Conservation (phyloP, 306 rosid genomes). For the Vachellia collinsii region DNA sequence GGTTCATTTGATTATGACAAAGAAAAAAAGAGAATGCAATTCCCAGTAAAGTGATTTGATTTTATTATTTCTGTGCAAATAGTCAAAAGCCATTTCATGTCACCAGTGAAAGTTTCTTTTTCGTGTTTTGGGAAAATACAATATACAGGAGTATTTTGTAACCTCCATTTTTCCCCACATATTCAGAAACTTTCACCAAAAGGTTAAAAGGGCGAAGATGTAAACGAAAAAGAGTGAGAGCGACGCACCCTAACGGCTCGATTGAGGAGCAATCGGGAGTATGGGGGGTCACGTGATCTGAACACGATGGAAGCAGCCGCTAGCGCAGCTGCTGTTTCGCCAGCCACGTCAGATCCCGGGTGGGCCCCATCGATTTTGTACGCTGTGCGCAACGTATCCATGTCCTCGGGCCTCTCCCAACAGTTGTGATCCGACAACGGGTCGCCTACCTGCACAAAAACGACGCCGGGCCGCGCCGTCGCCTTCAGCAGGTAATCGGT, state of each 20-base stretch:
- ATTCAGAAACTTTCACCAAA: constrained; percentile 1
- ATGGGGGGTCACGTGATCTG: constrained; percentile 93
- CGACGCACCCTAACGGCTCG: constrained; percentile 95
- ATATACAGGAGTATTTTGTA: neutral
- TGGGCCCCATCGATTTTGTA: constrained; percentile 74
- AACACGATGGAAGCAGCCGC: constrained; percentile 99
- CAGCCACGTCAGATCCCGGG: constrained; percentile 98
- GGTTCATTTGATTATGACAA: neutral
- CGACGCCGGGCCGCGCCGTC: constrained; percentile 72
- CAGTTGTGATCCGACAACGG: constrained; percentile 89
- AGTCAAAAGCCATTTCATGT: constrained; percentile 33
- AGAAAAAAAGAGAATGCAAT: constrained; percentile 2
- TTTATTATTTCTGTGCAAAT: constrained; percentile 21
- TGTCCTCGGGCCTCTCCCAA: constrained; percentile 98
- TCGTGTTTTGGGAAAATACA: constrained; percentile 1
- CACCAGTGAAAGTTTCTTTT: constrained; percentile 14
- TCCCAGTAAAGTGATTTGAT: constrained; percentile 40
- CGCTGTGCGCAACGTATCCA: constrained; percentile 88
- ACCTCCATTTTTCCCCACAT: too few species aligned
- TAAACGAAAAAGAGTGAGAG: constrained; percentile 32
- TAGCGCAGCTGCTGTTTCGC: constrained; percentile 94
- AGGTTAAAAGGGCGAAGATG: neutral
- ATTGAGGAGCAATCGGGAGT: constrained; percentile 75
- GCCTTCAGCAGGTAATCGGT: constrained; percentile 85
- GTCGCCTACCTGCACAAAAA: constrained; percentile 89